Evolutionary conservation across 116 monocot genomes (phyloP), one percentile per base, ranked within the genome.

Genomic region (Phalaenopsis hybrid): DNA sequence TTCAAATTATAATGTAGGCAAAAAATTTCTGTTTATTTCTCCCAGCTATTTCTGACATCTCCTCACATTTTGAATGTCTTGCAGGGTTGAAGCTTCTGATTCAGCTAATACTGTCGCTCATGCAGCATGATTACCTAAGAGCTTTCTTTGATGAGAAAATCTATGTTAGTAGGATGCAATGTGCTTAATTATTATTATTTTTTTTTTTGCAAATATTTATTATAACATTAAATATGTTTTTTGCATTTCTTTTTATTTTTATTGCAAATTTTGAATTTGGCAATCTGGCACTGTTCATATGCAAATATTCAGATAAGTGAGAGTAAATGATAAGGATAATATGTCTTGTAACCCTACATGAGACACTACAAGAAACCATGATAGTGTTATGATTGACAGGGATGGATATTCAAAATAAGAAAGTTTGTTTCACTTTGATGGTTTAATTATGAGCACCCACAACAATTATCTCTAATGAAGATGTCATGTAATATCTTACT

Each of bases 71-170:
- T 33, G 41, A 34, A 33, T 72, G 72, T n/a, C 21, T 72, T 72
- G 72, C 72, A 72, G 72, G 72, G 16, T 37, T 72, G 72, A 72
- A 34, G 72, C 28, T 34, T 70, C 70, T 70, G 63, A 63, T 63
- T 33, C 34, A 13, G 1, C 23, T 65, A 1, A n/a, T 8, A 25
- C 8, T 65, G 25, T 28, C 25, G 28, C 67, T 28, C 25, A 23
- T 67, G 28, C 23, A 37, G 13, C 11, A 15, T 72, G 37, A 72
- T 41, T 72, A 34, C 34, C 72, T 41, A 16, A 17, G 1, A 72
- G 72, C 37, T 72, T 72, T 72, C 37, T 41, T 72, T 6, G 41
- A 41, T 33, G 34, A 33, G 33, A 4, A 12, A 37, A 41, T 15
- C 37, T 41, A 6, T 72, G 2, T 15, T 67, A 23, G 67, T 28